A percentile compares a stretch with the other conserved stretches of the same genome.
phyloP scores from a whole-genome alignment of 176 grass and related monocot genomes.

The Eleusine coracana region DNA sequence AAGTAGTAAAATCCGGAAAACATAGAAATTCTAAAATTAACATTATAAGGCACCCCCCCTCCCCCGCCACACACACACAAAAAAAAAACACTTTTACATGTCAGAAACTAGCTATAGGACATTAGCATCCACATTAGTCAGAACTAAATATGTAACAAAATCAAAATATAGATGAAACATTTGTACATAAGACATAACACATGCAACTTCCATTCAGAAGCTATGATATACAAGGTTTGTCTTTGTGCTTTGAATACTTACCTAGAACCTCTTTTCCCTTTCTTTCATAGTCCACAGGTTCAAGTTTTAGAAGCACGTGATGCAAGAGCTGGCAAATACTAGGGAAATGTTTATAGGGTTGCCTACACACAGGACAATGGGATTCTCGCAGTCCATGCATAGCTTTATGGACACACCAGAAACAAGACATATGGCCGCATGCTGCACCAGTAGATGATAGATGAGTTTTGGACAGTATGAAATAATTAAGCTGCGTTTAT shows the following conservation, averaged over 20 bases:
- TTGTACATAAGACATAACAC: not conserved
- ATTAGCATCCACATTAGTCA: slow-evolving; percentile 3
- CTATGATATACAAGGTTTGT: not conserved
- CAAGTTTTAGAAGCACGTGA: slow-evolving; percentile 78
- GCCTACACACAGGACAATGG: slow-evolving; percentile 76
- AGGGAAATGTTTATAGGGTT: slow-evolving; percentile 77
- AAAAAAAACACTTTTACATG: not conserved
- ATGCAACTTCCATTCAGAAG: not conserved
- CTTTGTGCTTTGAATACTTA: slow-evolving; percentile 41
- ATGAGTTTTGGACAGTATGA: slow-evolving; percentile 25
- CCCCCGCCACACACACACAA: no score
- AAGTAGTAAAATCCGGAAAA: slow-evolving; percentile 23
- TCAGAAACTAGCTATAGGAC: not conserved
- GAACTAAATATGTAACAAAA: slow-evolving; percentile 3
- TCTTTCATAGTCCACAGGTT: slow-evolving; percentile 75
- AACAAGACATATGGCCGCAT: slow-evolving; percentile 93
- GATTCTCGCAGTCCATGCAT: slow-evolving; percentile 59
- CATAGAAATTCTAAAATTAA: not conserved
- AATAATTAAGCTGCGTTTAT: slow-evolving; percentile 25
- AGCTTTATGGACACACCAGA: slow-evolving; percentile 75
- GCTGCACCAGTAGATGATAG: slow-evolving; percentile 53
- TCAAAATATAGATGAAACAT: not conserved
- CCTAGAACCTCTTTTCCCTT: slow-evolving; percentile 80
- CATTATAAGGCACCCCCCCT: not conserved
- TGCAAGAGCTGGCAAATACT: slow-evolving; percentile 86